Evolutionary conservation across 2,329 filamentous ascomycete species (phyloP).

Genomic region (Cyphellophora europaea): DNA sequence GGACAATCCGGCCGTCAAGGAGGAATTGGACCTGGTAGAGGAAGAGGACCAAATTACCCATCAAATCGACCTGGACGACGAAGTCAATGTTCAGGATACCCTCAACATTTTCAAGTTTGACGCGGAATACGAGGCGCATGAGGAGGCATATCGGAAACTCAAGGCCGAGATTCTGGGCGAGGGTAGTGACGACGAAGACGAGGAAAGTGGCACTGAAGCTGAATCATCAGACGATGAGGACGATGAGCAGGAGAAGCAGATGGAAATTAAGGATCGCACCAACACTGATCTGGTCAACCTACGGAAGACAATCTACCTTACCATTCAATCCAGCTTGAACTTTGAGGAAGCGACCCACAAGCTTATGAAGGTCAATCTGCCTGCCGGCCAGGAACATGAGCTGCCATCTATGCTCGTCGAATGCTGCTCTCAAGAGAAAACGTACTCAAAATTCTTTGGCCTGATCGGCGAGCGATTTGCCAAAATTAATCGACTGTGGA

Average conservation of each 20-base stretch:
- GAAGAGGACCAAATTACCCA: slow-evolving; percentile 98
- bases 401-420: slow-evolving; percentile 95
- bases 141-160: slow-evolving; percentile 79
- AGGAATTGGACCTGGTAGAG: slow-evolving; percentile 90
- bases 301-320: slow-evolving; percentile 89
- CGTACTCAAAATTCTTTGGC: slow-evolving; percentile 96
- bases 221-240: slow-evolving; percentile 56
- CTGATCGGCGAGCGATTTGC: slow-evolving; percentile 89
- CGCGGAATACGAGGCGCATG: slow-evolving; percentile 78
- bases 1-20: slow-evolving; percentile 80
- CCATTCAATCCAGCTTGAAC: slow-evolving; percentile 91
- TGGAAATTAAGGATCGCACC: slow-evolving; percentile 96
- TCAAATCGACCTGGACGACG: slow-evolving; percentile 68
- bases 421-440: slow-evolving; percentile 91
- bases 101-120: slow-evolving; percentile 97
- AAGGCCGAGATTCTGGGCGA: slow-evolving; percentile 93
- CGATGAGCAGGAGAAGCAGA: slow-evolving; percentile 64
- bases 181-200: slow-evolving; percentile 74
- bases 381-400: slow-evolving; percentile 76
- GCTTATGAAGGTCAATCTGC: slow-evolving; percentile 86
- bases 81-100: slow-evolving; percentile 73
- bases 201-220: slow-evolving; percentile 42
- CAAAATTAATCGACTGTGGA: slow-evolving; percentile 92
- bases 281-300: slow-evolving; percentile 94
- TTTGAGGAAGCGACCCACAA: slow-evolving; percentile 98